Percentiles rank a stretch among this genome's conserved stretches.
Evolutionary conservation across 257 asterid species (phyloP).

Genomic region (Solanum megistacrolobum): DNA sequence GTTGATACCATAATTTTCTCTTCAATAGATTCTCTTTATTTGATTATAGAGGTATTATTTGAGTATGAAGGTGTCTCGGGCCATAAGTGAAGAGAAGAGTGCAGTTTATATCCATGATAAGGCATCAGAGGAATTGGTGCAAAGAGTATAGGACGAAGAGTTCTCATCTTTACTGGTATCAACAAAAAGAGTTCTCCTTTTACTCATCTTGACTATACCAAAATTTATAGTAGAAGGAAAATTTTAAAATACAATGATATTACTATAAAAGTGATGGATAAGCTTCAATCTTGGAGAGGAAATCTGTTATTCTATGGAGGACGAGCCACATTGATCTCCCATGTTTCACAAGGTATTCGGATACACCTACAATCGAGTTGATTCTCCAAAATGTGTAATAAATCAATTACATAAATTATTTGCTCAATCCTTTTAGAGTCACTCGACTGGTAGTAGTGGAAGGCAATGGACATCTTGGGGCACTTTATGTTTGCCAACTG

Average conservation of each 20-base stretch:
- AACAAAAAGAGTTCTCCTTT: neutral
- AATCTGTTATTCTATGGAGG: neutral
- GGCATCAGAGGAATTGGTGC: neutral
- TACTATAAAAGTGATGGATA: neutral
- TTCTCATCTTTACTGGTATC: neutral
- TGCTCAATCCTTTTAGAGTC: neutral
- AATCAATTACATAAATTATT: neutral
- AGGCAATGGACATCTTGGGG: neutral
- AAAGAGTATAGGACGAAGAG: neutral
- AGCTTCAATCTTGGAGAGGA: neutral
- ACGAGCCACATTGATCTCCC: neutral
- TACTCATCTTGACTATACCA: neutral
- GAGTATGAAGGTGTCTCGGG: neutral
- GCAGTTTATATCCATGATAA: neutral
- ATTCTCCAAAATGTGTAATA: neutral
- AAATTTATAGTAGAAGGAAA: neutral
- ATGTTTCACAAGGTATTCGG: no score
- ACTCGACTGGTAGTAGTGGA: neutral
- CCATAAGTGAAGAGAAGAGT: neutral
- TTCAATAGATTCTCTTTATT: neutral
- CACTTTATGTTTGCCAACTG: neutral
- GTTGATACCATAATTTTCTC: neutral
- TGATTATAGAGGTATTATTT: neutral
- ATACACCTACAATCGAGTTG: neutral
- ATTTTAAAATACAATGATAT: neutral